Evolutionary conservation across 1,284 basidiomycete species (phyloP).

Genomic region (Taiwanofungus camphoratus): DNA sequence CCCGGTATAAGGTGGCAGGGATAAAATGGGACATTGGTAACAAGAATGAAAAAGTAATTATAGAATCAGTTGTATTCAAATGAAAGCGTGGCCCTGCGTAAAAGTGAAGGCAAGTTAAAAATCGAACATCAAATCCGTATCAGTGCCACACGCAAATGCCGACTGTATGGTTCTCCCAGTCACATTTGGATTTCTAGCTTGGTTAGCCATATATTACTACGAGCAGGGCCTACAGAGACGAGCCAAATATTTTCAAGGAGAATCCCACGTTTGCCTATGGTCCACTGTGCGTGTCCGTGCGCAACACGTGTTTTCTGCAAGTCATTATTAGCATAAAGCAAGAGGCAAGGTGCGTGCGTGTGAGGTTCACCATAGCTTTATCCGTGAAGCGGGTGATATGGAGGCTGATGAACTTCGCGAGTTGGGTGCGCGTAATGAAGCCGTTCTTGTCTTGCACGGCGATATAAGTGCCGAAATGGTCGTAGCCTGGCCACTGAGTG

Average conservation of each 20-base stretch:
- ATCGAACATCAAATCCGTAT: no score
- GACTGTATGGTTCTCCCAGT: neutral
- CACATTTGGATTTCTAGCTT: constrained; percentile 17
- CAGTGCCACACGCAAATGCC: no score
- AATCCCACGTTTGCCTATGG: constrained; percentile 9
- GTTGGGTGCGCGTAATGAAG: constrained; percentile 14
- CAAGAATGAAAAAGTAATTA: no score
- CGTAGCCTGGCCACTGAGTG: constrained; percentile 20
- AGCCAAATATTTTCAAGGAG: constrained; percentile 17
- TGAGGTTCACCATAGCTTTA: constrained; percentile 8
- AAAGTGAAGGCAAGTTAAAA: no score
- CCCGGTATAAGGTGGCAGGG: no score
- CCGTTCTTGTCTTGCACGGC: constrained; percentile 8
- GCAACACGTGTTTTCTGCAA: constrained; percentile 6
- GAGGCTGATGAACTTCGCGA: constrained; percentile 12
- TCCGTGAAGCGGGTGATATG: constrained; percentile 9
- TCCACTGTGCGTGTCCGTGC: constrained; percentile 9
- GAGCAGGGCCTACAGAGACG: constrained; percentile 12
- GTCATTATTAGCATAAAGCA: neutral
- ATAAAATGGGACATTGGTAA: no score
- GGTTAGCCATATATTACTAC: constrained; percentile 16
- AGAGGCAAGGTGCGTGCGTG: neutral
- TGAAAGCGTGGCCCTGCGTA: no score
- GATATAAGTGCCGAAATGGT: constrained; percentile 14
- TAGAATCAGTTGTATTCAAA: no score